These are phyloP conservation scores for Naegleria fowleri DNA, from an alignment of 208 protist species.

Conservation along the genomic window DNA sequence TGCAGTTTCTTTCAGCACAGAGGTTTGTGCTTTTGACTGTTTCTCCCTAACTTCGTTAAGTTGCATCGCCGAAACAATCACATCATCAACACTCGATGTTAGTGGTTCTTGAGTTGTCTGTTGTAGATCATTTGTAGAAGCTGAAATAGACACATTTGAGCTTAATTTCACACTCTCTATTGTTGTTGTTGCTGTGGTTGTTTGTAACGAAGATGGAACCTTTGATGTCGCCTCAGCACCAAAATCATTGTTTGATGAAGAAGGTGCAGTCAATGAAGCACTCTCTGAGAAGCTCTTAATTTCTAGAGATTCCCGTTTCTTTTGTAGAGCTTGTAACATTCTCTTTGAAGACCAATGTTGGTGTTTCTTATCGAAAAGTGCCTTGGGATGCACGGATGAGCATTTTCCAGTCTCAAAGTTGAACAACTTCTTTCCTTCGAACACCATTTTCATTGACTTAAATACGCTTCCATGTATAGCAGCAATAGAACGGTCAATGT, in stretches of 20 bases:
- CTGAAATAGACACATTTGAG: neutral
- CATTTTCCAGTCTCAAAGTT: neutral
- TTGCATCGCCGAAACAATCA: too few relatives aligned
- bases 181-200: too few relatives aligned
- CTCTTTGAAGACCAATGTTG: neutral
- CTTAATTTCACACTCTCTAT: neutral
- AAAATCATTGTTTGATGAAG: neutral
- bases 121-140: neutral
- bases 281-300: neutral
- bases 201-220: too few relatives aligned
- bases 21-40: neutral
- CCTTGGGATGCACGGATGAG: neutral
- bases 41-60: too few relatives aligned
- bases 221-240: too few relatives aligned
- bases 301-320: neutral
- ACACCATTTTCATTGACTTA: slow-evolving; percentile 46
- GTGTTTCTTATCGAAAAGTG: neutral
- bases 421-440: neutral
- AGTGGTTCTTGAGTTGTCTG: neutral
- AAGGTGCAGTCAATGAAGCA: too few relatives aligned
- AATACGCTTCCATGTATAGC: slow-evolving; percentile 63
- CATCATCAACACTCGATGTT: too few relatives aligned
- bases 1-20: neutral
- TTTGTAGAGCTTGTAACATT: neutral
- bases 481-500: slow-evolving; percentile 71